Evolutionary conservation across 495 filamentous ascomycete species (phyloP), one percentile per base, ranked within the genome.

Genomic region (Platismatia glauca): DNA sequence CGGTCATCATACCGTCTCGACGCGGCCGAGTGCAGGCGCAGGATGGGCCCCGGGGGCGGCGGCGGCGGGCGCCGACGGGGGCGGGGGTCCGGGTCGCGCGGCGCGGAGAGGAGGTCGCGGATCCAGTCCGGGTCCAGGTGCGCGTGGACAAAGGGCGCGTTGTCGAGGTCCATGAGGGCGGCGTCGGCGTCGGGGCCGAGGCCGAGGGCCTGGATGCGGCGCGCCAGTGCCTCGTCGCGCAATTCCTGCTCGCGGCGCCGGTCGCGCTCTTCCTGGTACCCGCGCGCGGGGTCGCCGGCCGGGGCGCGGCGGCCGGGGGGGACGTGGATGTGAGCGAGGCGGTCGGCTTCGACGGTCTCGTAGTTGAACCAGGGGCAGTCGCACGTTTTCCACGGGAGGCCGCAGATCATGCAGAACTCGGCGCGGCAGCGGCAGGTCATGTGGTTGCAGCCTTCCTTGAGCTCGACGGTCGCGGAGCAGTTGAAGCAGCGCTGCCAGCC

Each of bases 381-480:
- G 67, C 89, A 95, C 0, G 81, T 85, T 73, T 91, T 93, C 89
- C 89, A 92, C 64, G 84, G 84, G 31, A 73, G 67, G 16, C 86
- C 90, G 68, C 89, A 95, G 39, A 87, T 78, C 82, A 90, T 89
- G 74, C 89, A 95, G 72, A 91, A 92, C 67, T 91, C 83, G 29
- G 88, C 89, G 57, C 81, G 84, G 70, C 89, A 93, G 58, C 84
- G 88, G 72, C 87, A 94, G 53, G 85, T 90, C 84, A 92, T 91
- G 69, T 91, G 90, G 72, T 90, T 90, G 71, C 88, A 90, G 56
- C 89, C 89, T 69, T 89, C 85, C 67, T 86, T 86, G 56, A 90
- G 73, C 71, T 94, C 88, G n/a, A 92, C 87, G 72, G 86, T 82
- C 22, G 83, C 79, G 60, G 79, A 83, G 75, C 90, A 94, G 65